These are phyloP conservation scores for Iris pallida DNA, from an alignment of 116 monocot genomes.

Conservation along the genomic window DNA sequence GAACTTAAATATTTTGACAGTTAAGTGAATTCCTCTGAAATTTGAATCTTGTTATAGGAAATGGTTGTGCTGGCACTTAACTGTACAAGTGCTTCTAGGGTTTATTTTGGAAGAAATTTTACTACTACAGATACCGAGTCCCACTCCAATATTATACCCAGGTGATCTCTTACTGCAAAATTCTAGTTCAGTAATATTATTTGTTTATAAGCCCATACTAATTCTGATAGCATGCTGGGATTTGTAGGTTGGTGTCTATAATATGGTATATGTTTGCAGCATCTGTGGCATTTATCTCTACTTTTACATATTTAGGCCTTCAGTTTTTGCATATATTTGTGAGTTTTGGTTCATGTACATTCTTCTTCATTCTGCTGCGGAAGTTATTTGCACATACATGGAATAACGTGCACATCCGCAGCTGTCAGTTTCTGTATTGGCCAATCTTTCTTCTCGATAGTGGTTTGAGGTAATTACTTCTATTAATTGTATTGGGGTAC, in stretches of 20 bases:
- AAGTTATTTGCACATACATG: conserved; percentile 54
- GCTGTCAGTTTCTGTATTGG: conserved; percentile 88
- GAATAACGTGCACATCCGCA: conserved; percentile 53
- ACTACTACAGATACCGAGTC: conserved; percentile 9
- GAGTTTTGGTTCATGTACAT: conserved; percentile 12
- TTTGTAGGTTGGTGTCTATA: conserved; percentile 30
- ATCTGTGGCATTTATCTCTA: conserved; percentile 48
- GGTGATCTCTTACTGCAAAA: conserved; percentile 28
- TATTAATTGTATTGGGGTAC: not conserved
- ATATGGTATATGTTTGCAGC: conserved; percentile 44
- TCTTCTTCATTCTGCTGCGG: conserved; percentile 17
- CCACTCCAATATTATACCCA: conserved; percentile 19
- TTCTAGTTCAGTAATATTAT: not conserved
- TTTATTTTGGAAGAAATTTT: conserved; percentile 18
- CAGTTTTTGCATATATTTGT: conserved; percentile 35
- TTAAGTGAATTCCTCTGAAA: not conserved
- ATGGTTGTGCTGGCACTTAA: conserved; percentile 59
- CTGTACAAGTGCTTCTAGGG: conserved; percentile 48
- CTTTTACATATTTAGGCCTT: conserved; percentile 50
- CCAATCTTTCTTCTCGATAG: conserved; percentile 56
- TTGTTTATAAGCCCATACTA: not conserved
- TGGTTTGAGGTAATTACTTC: conserved; percentile 50
- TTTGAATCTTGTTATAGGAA: conserved; percentile 36
- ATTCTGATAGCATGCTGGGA: conserved; percentile 6
- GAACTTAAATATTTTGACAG: not conserved